Evolutionary conservation across 2,329 filamentous ascomycete genomes (phyloP).

Genomic region (Neonectria sp.): DNA sequence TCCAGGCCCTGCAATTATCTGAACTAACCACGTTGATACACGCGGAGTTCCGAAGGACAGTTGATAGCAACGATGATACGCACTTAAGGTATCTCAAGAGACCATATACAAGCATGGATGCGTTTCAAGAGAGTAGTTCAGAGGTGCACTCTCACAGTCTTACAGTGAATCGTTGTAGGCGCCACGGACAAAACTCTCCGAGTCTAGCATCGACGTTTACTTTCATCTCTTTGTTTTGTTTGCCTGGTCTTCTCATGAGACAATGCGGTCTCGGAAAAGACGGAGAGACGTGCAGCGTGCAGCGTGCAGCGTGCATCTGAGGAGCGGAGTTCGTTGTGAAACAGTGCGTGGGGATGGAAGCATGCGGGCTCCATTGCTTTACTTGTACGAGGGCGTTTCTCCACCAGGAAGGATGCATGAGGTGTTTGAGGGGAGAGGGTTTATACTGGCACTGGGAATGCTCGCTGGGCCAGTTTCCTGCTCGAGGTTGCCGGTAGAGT

Average conservation of each 20-base stretch:
- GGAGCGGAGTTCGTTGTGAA: slow-evolving; percentile 17
- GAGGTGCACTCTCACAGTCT: too few relatives aligned
- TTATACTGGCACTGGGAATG: not conserved
- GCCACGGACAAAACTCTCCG: not conserved
- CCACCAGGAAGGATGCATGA: not conserved
- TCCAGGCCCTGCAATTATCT: not conserved
- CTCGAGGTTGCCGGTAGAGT: not conserved
- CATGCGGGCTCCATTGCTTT: slow-evolving; percentile 7
- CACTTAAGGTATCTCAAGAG: not conserved
- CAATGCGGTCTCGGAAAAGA: not conserved
- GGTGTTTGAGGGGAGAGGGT: not conserved
- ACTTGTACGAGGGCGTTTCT: not conserved
- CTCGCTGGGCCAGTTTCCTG: not conserved
- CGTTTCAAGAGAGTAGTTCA: too few relatives aligned
- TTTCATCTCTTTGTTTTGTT: not conserved
- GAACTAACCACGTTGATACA: not conserved
- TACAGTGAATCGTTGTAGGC: not conserved
- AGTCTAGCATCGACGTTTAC: not conserved
- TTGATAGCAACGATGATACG: not conserved
- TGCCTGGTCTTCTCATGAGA: slow-evolving; percentile 8
- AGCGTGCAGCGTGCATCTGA: not conserved
- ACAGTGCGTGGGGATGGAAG: slow-evolving; percentile 4
- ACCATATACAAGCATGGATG: not conserved
- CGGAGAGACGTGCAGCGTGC: slow-evolving; percentile 6
- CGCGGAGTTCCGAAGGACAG: not conserved